These are phyloP conservation scores for Ustilago loliicola DNA, from an alignment of 1,284 basidiomycete genomes.

Conservation along the genomic window DNA sequence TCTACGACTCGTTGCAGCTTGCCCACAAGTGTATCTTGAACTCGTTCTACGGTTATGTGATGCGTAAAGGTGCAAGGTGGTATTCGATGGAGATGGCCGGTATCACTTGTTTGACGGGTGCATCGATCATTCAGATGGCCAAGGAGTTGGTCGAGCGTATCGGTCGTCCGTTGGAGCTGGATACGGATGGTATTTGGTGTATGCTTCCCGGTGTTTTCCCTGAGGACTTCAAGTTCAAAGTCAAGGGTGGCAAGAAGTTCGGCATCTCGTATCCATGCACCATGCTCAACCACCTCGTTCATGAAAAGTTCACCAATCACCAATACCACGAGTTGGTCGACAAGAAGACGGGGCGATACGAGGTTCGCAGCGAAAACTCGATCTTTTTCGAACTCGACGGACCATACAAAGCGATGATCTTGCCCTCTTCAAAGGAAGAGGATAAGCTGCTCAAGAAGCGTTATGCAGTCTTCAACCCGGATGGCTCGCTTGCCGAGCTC, in stretches of 20 bases:
- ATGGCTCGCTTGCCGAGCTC: slow-evolving; percentile 94
- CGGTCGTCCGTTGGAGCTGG: slow-evolving; percentile 94
- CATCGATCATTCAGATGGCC: slow-evolving; percentile 99
- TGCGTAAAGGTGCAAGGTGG: slow-evolving; percentile 99
- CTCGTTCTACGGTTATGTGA: slow-evolving; percentile 99
- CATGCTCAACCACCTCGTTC: slow-evolving; percentile 98
- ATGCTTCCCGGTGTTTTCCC: slow-evolving; percentile 99
- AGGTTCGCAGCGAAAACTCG: slow-evolving; percentile 94
- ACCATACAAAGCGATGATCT: slow-evolving; percentile 98
- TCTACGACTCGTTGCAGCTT: slow-evolving; percentile 98
- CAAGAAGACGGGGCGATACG: slow-evolving; percentile 84
- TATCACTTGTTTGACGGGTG: slow-evolving; percentile 98
- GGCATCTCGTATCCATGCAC: slow-evolving; percentile 98
- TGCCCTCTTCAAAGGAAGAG: slow-evolving; percentile 99
- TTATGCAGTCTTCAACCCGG: slow-evolving; percentile 99
- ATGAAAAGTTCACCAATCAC: slow-evolving; percentile 95
- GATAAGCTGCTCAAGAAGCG: slow-evolving; percentile 99
- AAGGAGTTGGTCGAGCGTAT: slow-evolving; percentile 94
- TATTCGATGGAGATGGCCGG: slow-evolving; percentile 99
- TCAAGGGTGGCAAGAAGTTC: slow-evolving; percentile 87
- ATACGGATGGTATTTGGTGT: slow-evolving; percentile 99
- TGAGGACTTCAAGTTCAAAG: slow-evolving; percentile 96
- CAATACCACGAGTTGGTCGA: slow-evolving; percentile 94
- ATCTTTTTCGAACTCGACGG: slow-evolving; percentile 99
- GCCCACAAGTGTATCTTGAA: slow-evolving; percentile 99